phyloP scores from a whole-genome alignment of 169 alveolate species.

The Blepharisma undulans region DNA sequence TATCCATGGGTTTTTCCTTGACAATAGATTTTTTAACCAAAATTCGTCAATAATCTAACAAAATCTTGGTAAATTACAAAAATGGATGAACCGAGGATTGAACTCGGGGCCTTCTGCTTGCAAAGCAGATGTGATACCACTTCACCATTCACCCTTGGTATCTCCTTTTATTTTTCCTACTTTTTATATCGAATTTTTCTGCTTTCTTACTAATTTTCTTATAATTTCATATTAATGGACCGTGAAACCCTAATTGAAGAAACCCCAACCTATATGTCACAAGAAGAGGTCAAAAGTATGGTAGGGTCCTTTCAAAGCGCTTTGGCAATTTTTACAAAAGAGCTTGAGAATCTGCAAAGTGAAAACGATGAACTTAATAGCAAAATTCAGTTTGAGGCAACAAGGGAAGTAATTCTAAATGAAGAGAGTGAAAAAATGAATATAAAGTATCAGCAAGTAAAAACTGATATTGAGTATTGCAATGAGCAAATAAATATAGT shows the following conservation, averaged over 20 bases:
- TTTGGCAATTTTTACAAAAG: not conserved
- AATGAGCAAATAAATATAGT: not conserved
- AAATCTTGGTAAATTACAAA: not conserved
- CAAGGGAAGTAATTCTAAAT: not conserved
- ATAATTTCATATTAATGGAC: not conserved
- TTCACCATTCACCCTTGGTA: conserved; percentile 71
- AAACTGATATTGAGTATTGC: not conserved
- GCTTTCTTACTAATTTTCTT: not conserved
- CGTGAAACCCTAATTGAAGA: not conserved
- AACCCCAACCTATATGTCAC: not conserved
- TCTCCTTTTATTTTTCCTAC: not conserved
- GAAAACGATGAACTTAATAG: not conserved
- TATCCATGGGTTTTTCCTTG: conserved; percentile 17
- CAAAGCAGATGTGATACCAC: conserved; percentile 83
- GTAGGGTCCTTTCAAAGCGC: not conserved
- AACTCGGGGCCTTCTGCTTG: conserved; percentile 85
- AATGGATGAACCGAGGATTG: conserved; percentile 79
- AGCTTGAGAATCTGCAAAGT: not conserved
- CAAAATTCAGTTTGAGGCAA: not conserved
- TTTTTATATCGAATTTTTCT: not conserved
- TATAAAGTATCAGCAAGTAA: not conserved
- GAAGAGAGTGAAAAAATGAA: not conserved
- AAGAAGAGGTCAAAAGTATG: not conserved
- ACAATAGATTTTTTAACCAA: conserved; percentile 17
- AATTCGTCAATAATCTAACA: conserved; percentile 16